Evolutionary conservation across 2,329 filamentous ascomycete species (phyloP), one percentile per base, ranked within the genome.

Genomic region (Ascochyta rabiei): DNA sequence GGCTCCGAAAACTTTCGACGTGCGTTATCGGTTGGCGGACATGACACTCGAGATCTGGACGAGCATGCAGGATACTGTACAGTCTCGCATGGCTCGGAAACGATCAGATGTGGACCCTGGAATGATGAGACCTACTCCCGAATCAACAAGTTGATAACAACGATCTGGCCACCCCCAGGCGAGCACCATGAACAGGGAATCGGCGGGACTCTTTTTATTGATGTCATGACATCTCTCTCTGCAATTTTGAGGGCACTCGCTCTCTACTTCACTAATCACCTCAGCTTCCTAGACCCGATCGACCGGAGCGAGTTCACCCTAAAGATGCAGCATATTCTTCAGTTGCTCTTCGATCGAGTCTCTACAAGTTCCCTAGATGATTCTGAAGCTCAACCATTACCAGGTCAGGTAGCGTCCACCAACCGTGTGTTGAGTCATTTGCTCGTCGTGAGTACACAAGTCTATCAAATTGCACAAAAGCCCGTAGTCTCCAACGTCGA

Each of bases 251-350:
- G 80, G 48, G 78, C 78, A 12, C 52, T 84, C 19, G 71, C 83
- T 26, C 71, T 70, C 21, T 87, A 85, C 58, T 62, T 81, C 37
- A 79, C 79, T 8, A 73, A 76, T 4, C 73, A 74, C 37, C 62
- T 86, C 2, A 76, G 76, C 37, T 86, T 86, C 59, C 72, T 79
- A 26, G 84, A 86, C 63, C 73, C 80, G 0, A 72, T 85, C 16
- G 84, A 86, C 64, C 79, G 84, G 16, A 69, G 62, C 23, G 68
- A 72, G 4, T 85, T 81, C 59, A 70, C 80, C 4, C 62, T 69
- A 16, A 77, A 76, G 50, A 67, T 81, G 40, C 70, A 70, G 15
- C 70, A 72, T n/a, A 56, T 82, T 13, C 68, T 76, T 30, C 72
- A 79, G 38, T 66, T 71, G 4, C 37, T 78, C 5, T 57, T 67